Percentiles rank a stretch among this genome's conserved stretches.
These are phyloP conservation scores for Trametes sanguinea DNA, from an alignment of 768 basidiomycete species.

Conservation along the genomic window DNA sequence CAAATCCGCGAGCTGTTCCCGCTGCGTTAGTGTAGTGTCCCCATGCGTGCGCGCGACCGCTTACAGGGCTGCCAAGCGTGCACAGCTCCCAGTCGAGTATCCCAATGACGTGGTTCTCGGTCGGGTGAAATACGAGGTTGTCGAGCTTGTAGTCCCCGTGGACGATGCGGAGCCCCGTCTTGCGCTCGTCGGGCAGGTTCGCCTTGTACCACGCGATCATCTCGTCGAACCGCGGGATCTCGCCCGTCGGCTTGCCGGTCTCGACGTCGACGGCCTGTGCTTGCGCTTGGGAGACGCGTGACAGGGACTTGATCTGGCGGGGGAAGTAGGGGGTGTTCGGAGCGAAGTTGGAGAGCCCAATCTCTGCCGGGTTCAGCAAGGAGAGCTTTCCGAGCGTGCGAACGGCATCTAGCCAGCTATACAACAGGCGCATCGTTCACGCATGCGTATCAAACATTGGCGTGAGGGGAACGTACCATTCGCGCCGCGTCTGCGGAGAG, in stretches of 20 bases:
- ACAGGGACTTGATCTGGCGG: constrained; percentile 89
- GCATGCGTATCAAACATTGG: not conserved
- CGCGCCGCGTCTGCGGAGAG: constrained; percentile 56
- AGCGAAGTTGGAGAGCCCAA: constrained; percentile 75
- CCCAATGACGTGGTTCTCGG: constrained; percentile 89
- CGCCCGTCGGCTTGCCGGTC: constrained; percentile 56
- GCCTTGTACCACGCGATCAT: constrained; percentile 75
- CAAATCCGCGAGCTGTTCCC: constrained; percentile 74
- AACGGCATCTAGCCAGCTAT: constrained; percentile 79
- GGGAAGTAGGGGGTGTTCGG: constrained; percentile 84
- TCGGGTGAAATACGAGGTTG: constrained; percentile 93
- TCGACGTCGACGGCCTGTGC: constrained; percentile 68
- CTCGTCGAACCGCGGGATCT: constrained; percentile 75
- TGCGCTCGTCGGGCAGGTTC: constrained; percentile 76
- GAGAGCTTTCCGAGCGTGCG: constrained; percentile 68
- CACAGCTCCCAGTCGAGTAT: constrained; percentile 98
- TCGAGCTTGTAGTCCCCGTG: constrained; percentile 99
- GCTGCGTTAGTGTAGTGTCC: not conserved
- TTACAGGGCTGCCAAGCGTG: constrained; percentile 87
- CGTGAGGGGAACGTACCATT: constrained; percentile 55
- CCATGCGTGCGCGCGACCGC: constrained; percentile 28
- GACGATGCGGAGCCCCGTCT: constrained; percentile 80
- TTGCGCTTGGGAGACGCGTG: constrained; percentile 79
- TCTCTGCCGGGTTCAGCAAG: constrained; percentile 57
- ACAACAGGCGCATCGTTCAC: not conserved